Conservation (phyloP, 73 alveolate genomes). For the Tetrahymena borealis region DNA sequence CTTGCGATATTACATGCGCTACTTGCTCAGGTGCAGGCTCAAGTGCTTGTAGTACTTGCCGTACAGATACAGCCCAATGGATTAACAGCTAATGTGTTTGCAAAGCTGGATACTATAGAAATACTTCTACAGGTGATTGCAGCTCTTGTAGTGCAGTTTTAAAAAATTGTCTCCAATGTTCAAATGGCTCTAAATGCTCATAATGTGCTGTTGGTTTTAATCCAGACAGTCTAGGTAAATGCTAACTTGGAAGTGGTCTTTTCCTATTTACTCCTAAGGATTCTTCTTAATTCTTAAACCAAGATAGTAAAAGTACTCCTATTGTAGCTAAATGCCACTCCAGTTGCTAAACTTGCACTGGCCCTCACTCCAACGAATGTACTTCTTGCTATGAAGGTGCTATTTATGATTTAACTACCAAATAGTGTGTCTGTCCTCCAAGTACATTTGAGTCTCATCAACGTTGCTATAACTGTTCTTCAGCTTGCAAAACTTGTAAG, state of each 20-base stretch:
- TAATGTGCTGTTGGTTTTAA: background rate
- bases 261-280: background rate
- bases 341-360: background rate
- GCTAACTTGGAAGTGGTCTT: background rate
- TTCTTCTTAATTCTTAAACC: background rate
- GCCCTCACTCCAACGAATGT: background rate
- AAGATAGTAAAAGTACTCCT: background rate
- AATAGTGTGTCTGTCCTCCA: background rate
- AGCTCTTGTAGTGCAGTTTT: background rate
- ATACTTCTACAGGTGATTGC: background rate
- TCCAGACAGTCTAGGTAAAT: background rate
- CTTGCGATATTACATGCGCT: background rate
- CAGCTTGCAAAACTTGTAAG: background rate
- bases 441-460: background rate
- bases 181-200: background rate
- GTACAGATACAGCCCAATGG: background rate
- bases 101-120: background rate
- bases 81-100: background rate
- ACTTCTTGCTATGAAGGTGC: background rate
- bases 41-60: background rate
- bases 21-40: background rate
- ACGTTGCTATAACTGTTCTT: background rate
- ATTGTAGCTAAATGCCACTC: background rate
- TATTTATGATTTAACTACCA: background rate
- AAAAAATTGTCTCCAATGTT: background rate